Conservation (phyloP, 352 stramenopile species). For the Globisporangium iwayamae region DNA sequence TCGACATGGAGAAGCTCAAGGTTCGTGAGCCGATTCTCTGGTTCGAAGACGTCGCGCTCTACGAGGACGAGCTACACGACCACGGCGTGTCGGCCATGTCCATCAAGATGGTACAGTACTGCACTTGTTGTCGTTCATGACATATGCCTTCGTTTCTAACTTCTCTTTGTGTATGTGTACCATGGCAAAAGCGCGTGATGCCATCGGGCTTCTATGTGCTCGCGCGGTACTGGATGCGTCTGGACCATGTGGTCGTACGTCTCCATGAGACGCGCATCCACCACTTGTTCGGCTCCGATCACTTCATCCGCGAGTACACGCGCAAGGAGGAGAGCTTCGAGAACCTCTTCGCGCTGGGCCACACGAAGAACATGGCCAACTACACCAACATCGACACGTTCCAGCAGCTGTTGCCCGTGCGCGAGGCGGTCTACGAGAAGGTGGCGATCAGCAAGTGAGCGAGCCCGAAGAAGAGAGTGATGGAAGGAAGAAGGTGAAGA, state of each 20-base stretch:
- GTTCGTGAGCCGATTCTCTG: constrained; percentile 80
- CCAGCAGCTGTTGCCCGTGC: constrained; percentile 65
- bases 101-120: constrained; percentile 64
- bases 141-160: constrained; percentile 8
- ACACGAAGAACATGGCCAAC: constrained; percentile 73
- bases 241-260: constrained; percentile 76
- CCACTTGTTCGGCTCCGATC: constrained; percentile 70
- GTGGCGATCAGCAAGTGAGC: constrained; percentile 18
- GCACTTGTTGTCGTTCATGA: neutral
- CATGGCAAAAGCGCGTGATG: constrained; percentile 60
- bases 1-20: constrained; percentile 78
- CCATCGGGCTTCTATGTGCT: constrained; percentile 79
- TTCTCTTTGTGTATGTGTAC: constrained; percentile 3
- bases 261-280: constrained; percentile 82
- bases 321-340: constrained; percentile 78
- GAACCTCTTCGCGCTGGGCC: constrained; percentile 52
- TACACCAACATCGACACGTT: constrained; percentile 85
- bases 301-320: constrained; percentile 78
- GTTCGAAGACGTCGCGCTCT: constrained; percentile 79
- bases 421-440: constrained; percentile 61
- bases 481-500: neutral
- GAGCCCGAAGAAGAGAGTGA: no score
- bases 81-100: constrained; percentile 77
- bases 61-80: constrained; percentile 83
- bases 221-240: constrained; percentile 78